Percentiles rank a stretch among this genome's conserved stretches.
phyloP scores from a whole-genome alignment of 2,329 filamentous ascomycete genomes.

The Didymella glomerata region DNA sequence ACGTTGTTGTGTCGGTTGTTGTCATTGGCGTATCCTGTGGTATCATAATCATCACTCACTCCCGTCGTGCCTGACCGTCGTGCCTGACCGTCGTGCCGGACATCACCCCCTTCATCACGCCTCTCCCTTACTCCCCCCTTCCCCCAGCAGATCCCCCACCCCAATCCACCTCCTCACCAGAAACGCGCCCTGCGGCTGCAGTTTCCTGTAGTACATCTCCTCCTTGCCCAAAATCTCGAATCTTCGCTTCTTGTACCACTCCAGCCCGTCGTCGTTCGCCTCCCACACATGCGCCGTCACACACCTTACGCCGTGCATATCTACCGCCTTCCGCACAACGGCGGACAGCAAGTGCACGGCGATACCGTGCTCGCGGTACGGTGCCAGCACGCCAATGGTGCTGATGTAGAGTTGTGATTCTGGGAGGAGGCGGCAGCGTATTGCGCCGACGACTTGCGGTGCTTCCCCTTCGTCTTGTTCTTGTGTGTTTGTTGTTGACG shows the following conservation, averaged over 20 bases:
- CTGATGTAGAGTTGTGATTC: slow-evolving; percentile 65
- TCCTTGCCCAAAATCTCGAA: slow-evolving; percentile 63
- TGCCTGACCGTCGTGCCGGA: no score
- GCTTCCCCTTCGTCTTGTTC: no score
- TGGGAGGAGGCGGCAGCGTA: slow-evolving; percentile 57
- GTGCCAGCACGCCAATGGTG: slow-evolving; percentile 66
- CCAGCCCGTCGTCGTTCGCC: slow-evolving; percentile 65
- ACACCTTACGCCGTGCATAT: slow-evolving; percentile 59
- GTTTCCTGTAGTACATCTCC: slow-evolving; percentile 66
- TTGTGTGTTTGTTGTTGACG: not conserved
- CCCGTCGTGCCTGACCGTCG: no score
- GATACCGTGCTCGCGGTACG: slow-evolving; percentile 66
- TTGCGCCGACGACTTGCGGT: slow-evolving; percentile 52
- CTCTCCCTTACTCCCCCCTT: not conserved
- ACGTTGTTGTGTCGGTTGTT: no score
- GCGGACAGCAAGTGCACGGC: slow-evolving; percentile 62
- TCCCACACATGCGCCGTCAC: slow-evolving; percentile 72
- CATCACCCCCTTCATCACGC: not conserved
- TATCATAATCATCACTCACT: slow-evolving; percentile 4
- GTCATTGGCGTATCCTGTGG: not conserved
- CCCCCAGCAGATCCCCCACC: slow-evolving; percentile 43
- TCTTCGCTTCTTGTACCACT: slow-evolving; percentile 67
- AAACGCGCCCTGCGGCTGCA: slow-evolving; percentile 65
- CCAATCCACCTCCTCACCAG: slow-evolving; percentile 59
- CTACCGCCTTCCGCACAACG: slow-evolving; percentile 58